Evolutionary conservation across 352 stramenopile species (phyloP), one percentile per base, ranked within the genome.

Genomic region (Globisporangium uncinulatum): DNA sequence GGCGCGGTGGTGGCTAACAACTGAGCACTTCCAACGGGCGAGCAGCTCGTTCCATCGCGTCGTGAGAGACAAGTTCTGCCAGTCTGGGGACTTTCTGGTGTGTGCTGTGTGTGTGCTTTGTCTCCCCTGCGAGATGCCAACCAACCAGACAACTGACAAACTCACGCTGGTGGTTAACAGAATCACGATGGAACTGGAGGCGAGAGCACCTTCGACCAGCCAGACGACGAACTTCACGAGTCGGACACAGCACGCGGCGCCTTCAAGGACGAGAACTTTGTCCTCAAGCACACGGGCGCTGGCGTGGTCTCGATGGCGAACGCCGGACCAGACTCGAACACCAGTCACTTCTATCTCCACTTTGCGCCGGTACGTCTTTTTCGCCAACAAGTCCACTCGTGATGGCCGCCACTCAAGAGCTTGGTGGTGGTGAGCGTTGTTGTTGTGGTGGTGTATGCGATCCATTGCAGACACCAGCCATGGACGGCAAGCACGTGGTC

Each of bases 251-350:
- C 17, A 13, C 44, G 20, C 34, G n/a, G 9, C 9, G 44, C 7
- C 6, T 99, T 99, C 73, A 62, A 71, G 3, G 95, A 99, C 71
- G 88, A 98, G 67, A 98, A 98, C 67, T 99, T 98, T 62, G 76
- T 89, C 52, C 74, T 98, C 9, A 65, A 62, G 29, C 96, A 99
- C 74, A 79, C 73, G 31, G 75, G 83, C 4, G 63, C 83, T 0
- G 94, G 94, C 19, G 83, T 96, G 15, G 67, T 99, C 14, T 96
- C 84, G 41, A 98, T 98, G 93, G 95, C 86, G 17, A 99, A 99
- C 69, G 76, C 83, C 11, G 96, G 96, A 2, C 86, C 82, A 1
- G 74, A 99, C 77, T 97, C 93, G 0, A 99, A 99, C 71, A 92
- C 89, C 2, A 96, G 85, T 51, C 92, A 98, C 64, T 99, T 99